Percentiles rank a stretch among this genome's conserved stretches.
These are phyloP conservation scores for Beta macrorhiza DNA, from an alignment of 179 eudicot genomes.

Conservation along the genomic window DNA sequence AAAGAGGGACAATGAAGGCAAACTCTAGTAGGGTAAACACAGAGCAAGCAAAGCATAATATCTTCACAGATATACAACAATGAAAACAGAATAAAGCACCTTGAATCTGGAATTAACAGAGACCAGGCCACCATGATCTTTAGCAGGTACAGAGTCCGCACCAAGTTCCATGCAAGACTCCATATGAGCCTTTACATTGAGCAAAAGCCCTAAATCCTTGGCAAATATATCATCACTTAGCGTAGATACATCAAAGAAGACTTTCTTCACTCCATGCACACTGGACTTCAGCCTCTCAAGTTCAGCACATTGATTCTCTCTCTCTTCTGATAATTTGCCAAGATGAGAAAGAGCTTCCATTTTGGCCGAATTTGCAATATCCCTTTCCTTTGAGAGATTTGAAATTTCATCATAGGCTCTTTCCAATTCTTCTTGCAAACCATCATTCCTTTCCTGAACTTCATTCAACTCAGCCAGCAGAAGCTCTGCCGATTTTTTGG, in stretches of 20 bases:
- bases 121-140: conserved; percentile 32
- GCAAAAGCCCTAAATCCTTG: conserved; percentile 56
- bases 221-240: conserved; percentile 47
- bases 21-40: background rate
- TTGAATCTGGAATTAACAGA: conserved; percentile 40
- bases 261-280: conserved; percentile 45
- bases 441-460: conserved; percentile 94
- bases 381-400: conserved; percentile 60
- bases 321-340: conserved; percentile 61
- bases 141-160: conserved; percentile 31
- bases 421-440: conserved; percentile 76
- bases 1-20: conserved; percentile 1
- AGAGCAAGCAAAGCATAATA: background rate
- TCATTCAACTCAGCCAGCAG: conserved; percentile 91
- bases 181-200: conserved; percentile 40
- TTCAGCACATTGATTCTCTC: conserved; percentile 52
- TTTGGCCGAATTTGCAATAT: conserved; percentile 61
- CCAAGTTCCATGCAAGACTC: conserved; percentile 45
- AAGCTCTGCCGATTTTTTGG: conserved; percentile 86
- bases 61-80: background rate
- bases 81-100: conserved; percentile 42
- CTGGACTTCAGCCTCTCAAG: conserved; percentile 42
- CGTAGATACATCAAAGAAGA: conserved; percentile 41
- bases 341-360: conserved; percentile 61
- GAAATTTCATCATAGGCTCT: conserved; percentile 46